Percentiles rank a stretch among this genome's conserved stretches.
These are phyloP conservation scores for Cubamyces lactineus DNA, from an alignment of 768 basidiomycete genomes.

Conservation along the genomic window DNA sequence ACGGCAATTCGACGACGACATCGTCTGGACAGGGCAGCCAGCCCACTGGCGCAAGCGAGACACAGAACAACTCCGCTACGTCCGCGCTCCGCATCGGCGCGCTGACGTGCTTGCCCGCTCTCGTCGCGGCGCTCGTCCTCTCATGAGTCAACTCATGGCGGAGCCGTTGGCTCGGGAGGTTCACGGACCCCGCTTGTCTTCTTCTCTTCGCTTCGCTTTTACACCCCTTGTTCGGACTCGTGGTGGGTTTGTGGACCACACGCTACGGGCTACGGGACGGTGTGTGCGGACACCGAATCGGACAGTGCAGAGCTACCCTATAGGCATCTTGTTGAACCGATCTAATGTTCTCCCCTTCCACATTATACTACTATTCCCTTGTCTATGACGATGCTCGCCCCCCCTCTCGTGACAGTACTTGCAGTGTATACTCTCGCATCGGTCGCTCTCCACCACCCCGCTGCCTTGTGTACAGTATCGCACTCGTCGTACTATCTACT, in stretches of 20 bases:
- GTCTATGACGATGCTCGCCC: neutral
- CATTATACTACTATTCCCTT: neutral
- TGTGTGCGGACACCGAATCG: slow-evolving; percentile 8
- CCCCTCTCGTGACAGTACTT: neutral
- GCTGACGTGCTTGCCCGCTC: slow-evolving; percentile 8
- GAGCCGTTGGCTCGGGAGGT: neutral
- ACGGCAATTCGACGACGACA: neutral
- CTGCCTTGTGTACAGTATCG: slow-evolving; percentile 3
- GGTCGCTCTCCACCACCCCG: neutral
- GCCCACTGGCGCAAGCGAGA: neutral
- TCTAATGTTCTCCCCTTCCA: slow-evolving; percentile 2
- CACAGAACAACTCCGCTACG: slow-evolving; percentile 11
- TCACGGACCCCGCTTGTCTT: neutral
- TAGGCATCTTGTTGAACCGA: neutral
- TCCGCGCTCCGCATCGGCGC: slow-evolving; percentile 3
- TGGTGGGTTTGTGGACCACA: no score
- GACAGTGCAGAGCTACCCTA: slow-evolving; percentile 13
- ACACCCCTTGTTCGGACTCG: neutral
- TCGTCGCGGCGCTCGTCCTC: slow-evolving; percentile 18
- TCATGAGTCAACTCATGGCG: neutral
- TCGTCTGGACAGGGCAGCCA: neutral
- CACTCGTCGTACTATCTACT: neutral
- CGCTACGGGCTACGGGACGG: neutral
- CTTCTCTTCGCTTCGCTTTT: neutral
- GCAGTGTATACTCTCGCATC: neutral